A percentile compares a stretch with the other conserved stretches of the same genome.
Evolutionary conservation across 805 yeast species (phyloP).

Genomic region (Ogataea zsoltii): DNA sequence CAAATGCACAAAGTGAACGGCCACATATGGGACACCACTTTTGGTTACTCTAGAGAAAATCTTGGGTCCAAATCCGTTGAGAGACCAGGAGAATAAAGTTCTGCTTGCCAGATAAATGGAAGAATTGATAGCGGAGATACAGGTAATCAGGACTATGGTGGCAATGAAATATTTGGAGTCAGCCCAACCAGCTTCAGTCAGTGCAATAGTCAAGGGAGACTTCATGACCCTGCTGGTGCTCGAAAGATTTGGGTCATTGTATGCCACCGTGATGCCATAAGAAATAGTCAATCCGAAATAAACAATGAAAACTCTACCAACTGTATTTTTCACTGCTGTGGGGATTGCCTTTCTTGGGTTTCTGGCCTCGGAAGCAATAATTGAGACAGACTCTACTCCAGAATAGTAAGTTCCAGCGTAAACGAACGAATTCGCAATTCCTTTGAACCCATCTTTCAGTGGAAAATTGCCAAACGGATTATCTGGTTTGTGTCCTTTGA

Average conservation of each 20-base stretch:
- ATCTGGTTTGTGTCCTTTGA: conserved; percentile 23
- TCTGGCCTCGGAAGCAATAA: conserved; percentile 57
- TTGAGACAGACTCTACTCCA: conserved; percentile 57
- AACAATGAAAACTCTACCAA: conserved; percentile 52
- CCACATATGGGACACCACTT: conserved; percentile 60
- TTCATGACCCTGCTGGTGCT: conserved; percentile 36
- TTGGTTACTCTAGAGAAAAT: conserved; percentile 50
- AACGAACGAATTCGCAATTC: conserved; percentile 55
- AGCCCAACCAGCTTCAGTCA: conserved; percentile 46
- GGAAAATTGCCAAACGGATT: conserved; percentile 37
- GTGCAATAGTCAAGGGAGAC: conserved; percentile 45
- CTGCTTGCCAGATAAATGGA: conserved; percentile 67
- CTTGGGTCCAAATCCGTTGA: conserved; percentile 60
- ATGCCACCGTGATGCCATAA: conserved; percentile 60
- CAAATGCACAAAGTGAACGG: conserved; percentile 52
- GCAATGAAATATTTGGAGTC: conserved; percentile 39
- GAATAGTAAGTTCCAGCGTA: conserved; percentile 61
- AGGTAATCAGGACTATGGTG: conserved; percentile 56
- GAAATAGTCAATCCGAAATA: conserved; percentile 53
- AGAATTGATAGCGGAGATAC: conserved; percentile 68
- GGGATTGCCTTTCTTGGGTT: conserved; percentile 58
- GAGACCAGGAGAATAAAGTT: conserved; percentile 59
- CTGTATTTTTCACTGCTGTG: conserved; percentile 52
- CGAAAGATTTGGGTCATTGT: conserved; percentile 45
- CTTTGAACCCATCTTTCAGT: conserved; percentile 49